Evolutionary conservation across 805 yeast genomes (phyloP), one percentile per base, ranked within the genome.

Genomic region (Vanderwaltozyma yarrowii): DNA sequence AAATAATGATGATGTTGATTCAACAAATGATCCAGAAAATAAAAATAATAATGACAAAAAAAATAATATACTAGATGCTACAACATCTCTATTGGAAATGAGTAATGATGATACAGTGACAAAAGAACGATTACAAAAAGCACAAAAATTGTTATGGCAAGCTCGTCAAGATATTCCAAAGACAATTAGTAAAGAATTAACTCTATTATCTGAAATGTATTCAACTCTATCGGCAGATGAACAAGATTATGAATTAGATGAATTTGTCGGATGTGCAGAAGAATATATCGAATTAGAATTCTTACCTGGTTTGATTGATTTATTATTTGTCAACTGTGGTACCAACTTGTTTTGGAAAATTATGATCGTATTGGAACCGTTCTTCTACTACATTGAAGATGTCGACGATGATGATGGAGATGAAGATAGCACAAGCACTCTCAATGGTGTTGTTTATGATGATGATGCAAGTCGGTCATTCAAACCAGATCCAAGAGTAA

Each of bases 201-300:
- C 62, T 9, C 43, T 59, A 15, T 39, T 60, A 10, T 56, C 62
- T 8, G 62, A 59, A 31, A 57, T 60, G 62, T 60, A 59, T 37
- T 54, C 61, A 1, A 55, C 61, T 1, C 43, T 56, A 30, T 54
- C 60, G 14, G 61, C 61, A 4, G 61, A 57, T 38, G 65, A 60
- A 40, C 65, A 60, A 41, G 65, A 60, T 41, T 59, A 51, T 24
- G 56, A 59, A 39, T 35, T 60, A 17, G 63, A 58, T 38, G 61
- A 59, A 37, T 60, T 60, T 47, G 65, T 60, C 3, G 52, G 59
- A 31, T 56, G 61, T 36, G 65, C 65, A 2, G 65, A 60, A 31
- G 61, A 58, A 37, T 60, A 59, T 36, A 59, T 59, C 29, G 64
- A 60, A 43, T 40, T 54, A 12, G 60, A 54, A 36, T 60, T 52